Evolutionary conservation across 768 basidiomycete genomes (phyloP).

Genomic region (Kwoniella botswanensis): DNA sequence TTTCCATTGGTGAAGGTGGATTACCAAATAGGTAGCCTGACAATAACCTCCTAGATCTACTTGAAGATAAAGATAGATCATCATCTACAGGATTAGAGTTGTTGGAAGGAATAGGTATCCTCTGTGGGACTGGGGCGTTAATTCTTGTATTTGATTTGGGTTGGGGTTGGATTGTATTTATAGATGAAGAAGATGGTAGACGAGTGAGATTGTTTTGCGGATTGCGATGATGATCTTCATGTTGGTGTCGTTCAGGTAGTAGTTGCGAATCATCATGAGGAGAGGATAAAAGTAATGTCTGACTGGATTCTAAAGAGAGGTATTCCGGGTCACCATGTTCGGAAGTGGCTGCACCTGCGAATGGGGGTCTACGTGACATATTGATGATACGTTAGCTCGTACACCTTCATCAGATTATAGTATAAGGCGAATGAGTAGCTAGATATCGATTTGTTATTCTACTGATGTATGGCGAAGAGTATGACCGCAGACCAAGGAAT

Average conservation of each 20-base stretch:
- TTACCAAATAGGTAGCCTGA: slow-evolving; percentile 56
- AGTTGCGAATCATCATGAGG: slow-evolving; percentile 16
- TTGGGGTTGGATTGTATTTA: neutral
- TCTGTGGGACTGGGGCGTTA: slow-evolving; percentile 11
- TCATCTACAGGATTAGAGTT: slow-evolving; percentile 4
- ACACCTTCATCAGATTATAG: neutral
- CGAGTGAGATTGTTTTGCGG: slow-evolving; percentile 5
- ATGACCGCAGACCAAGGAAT: neutral
- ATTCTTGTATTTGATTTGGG: neutral
- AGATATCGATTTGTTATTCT: too few relatives aligned
- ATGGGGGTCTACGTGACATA: slow-evolving; percentile 38
- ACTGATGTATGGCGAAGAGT: neutral
- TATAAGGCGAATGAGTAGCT: too few relatives aligned
- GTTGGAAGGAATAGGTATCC: slow-evolving; percentile 6
- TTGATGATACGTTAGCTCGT: slow-evolving; percentile 3
- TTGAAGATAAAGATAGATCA: slow-evolving; percentile 39
- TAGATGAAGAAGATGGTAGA: slow-evolving; percentile 1
- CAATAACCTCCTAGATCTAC: slow-evolving; percentile 42
- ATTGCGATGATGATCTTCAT: neutral
- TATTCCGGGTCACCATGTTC: slow-evolving; percentile 37
- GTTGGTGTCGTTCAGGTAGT: neutral
- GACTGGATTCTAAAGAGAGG: slow-evolving; percentile 34
- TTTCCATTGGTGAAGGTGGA: slow-evolving; percentile 29
- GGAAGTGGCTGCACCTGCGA: slow-evolving; percentile 40
- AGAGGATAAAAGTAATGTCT: slow-evolving; percentile 1